Evolutionary conservation across 331 rosid species (phyloP), one percentile per base, ranked within the genome.

Genomic region (Ulmus americana): DNA sequence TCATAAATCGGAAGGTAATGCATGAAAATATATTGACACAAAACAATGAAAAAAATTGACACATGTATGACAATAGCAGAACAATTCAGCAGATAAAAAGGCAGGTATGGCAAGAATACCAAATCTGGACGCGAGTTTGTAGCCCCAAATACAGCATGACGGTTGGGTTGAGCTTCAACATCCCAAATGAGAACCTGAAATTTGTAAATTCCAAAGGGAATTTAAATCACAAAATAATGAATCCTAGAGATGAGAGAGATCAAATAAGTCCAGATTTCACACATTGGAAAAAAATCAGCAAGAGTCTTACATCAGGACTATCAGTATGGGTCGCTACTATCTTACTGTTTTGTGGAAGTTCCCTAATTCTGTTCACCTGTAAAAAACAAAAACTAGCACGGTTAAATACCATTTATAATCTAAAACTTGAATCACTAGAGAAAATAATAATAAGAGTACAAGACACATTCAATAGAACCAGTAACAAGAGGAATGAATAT

Each of bases 321-420:
- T 94, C 99, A 0, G 99, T 94, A 75, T 94, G 99, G 13, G 99
- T 94, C 28, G 99, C 99, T 70, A 94, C 95, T 55, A 94, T 94
- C 86, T 80, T 85, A 42, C 88, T 79, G 79, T 90, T 94, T 72
- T 88, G 95, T 1, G 97, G 97, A 70, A 94, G 88, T 70, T 94
- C 99, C 82, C 99, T 82, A 54, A 94, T 94, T 81, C 99, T 84
- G 85, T 94, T 94, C 59, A 94, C 97, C 99, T 94, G 78, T 64
- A 73, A 74, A 79, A 70, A 10, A 61, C 50, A 48, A 14, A 44
- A 16, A 60, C 15, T 58, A n/a, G 12, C 39, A 40, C 40, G 28
- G 8, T 58, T 40, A 39, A 40, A 1, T 12, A 58, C 6, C 46
- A 39, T 11, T 12, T 13, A n/a, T 28, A n/a, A 40, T 6, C n/a